A percentile compares a stretch with the other conserved stretches of the same genome.
phyloP scores from a whole-genome alignment of 164 flowering plant genomes.

The Piper longum region DNA sequence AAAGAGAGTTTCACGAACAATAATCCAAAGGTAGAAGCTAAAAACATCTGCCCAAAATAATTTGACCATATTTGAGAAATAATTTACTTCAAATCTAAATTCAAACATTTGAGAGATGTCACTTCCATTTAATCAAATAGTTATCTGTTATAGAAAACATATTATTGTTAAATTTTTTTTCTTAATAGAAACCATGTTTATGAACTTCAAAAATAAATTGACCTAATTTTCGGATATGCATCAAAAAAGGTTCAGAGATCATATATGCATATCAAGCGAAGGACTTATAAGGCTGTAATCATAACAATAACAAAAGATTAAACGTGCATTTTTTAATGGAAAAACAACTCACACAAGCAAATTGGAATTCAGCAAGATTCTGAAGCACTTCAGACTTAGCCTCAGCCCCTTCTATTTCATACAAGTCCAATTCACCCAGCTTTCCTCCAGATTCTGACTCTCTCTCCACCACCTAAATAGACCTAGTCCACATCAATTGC shows the following conservation, averaged over 20 bases:
- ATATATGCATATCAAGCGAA: no score
- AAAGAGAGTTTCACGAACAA: neutral
- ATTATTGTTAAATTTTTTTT: no score
- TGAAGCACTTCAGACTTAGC: constrained; percentile 76
- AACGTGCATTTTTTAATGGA: neutral
- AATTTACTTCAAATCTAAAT: no score
- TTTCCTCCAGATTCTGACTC: constrained; percentile 83
- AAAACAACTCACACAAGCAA: constrained; percentile 66
- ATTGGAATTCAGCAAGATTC: constrained; percentile 84
- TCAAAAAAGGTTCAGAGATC: no score
- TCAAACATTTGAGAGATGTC: no score
- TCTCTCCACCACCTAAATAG: constrained; percentile 55
- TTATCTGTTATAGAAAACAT: no score
- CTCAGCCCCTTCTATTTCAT: constrained; percentile 93
- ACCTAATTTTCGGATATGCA: no score
- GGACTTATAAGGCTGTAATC: no score
- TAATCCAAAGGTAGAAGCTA: neutral
- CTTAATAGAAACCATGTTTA: no score
- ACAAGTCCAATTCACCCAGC: constrained; percentile 70
- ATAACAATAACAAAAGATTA: no score
- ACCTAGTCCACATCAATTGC: constrained; percentile 2
- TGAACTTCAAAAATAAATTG: no score
- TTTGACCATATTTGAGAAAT: neutral
- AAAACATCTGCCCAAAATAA: neutral
- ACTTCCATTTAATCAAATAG: no score